Conservation (phyloP, 139 green algal genomes). For the Closterium sp. region DNA sequence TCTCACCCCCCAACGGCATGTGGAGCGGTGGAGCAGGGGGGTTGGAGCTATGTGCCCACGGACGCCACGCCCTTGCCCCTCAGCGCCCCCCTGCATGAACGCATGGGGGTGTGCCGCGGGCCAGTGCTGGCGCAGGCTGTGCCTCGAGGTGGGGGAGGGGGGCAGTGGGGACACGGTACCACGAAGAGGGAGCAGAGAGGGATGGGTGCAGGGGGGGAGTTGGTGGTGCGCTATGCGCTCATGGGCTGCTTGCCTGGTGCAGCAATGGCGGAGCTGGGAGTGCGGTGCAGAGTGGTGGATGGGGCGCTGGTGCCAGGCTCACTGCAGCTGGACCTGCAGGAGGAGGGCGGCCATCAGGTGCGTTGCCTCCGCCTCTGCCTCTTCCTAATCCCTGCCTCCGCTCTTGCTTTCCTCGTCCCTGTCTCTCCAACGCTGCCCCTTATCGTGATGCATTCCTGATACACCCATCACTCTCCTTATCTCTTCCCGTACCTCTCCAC, state of each 20-base stretch:
- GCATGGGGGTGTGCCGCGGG: neutral
- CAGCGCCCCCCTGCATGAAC: neutral
- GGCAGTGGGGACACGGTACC: too few relatives aligned
- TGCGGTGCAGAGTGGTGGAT: neutral
- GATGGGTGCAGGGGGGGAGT: neutral
- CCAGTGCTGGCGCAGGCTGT: slow-evolving; percentile 20
- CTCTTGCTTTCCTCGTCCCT: too few relatives aligned
- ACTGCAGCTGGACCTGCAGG: neutral
- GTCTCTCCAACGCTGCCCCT: too few relatives aligned
- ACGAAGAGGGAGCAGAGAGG: too few relatives aligned
- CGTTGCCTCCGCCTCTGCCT: too few relatives aligned
- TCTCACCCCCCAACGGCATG: neutral
- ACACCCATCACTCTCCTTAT: neutral
- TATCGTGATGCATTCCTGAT: neutral
- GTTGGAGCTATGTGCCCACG: slow-evolving; percentile 8
- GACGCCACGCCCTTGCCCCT: neutral
- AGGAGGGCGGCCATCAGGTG: neutral
- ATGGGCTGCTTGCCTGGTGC: neutral
- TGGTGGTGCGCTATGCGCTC: neutral
- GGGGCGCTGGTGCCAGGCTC: neutral
- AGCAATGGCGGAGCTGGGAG: neutral
- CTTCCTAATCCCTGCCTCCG: too few relatives aligned
- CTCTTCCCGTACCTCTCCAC: neutral
- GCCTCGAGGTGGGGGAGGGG: neutral
- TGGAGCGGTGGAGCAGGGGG: neutral